Evolutionary conservation across 139 green algal species (phyloP), one percentile per base, ranked within the genome.

Genomic region (Chlorella ohadii): DNA sequence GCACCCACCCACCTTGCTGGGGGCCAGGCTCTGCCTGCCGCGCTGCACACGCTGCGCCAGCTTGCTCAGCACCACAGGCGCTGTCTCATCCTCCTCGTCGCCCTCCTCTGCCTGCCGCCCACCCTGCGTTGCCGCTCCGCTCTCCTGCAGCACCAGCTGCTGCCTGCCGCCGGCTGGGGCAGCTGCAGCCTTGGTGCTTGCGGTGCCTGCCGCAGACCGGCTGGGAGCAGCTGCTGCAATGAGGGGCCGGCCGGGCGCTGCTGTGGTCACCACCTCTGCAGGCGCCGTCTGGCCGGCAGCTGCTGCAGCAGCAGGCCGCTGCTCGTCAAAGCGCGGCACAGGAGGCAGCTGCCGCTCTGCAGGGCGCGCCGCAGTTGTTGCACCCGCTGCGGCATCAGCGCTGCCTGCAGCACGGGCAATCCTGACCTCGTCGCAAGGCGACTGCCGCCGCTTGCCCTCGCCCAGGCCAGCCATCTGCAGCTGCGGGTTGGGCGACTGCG

Each of bases 1-100:
- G 11, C 28, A 39, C 28, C 22, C 3, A 27, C 1, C 51, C 51
- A 59, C 72, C 81, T 86, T 86, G 81, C 44, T 31, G 9, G 86
- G 88, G 25, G 85, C 84, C 27, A 92, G 79, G 77, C 88, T 92
- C 70, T 90, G 86, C 38, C 88, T 70, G 12, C 88, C 88, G 2
- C 65, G 44, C 70, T 85, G 70, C 15, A 88, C 85, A 11, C 66
- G 78, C 51, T 66, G 64, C 1, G 89, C 89, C 70, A 93, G 85
- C 65, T 68, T 76, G 68, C 79, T 85, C 68, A 83, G 68, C 5
- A 85, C 68, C 23, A 90, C 27, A 1, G 89, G 85, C 59, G 88
- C 70, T 0, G 87, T 93, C 31, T 92, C 80, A 34, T 85, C 80
- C 70, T 85, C 80, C 56, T 82, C 75, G 11, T 27, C 36, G 7